Evolutionary conservation across 352 stramenopile genomes (phyloP).

Genomic region (Globisporangium radiosum): DNA sequence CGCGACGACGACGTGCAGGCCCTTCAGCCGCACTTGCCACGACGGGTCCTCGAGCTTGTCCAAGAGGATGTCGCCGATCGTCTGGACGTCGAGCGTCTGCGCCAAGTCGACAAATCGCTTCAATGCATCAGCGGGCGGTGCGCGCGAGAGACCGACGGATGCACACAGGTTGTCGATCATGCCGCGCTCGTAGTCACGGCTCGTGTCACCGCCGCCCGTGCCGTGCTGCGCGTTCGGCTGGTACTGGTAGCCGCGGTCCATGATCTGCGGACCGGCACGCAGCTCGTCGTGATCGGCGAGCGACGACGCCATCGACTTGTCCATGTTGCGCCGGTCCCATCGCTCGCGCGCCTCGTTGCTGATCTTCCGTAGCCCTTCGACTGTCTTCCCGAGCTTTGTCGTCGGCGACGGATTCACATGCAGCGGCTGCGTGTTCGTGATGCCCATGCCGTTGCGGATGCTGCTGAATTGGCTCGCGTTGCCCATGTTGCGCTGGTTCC

Average conservation of each 20-base stretch:
- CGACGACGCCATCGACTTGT: conserved; percentile 87
- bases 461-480: conserved; percentile 59
- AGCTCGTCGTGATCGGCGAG: conserved; percentile 82
- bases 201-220: conserved; percentile 65
- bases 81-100: conserved; percentile 78
- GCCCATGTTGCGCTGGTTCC: conserved; percentile 34
- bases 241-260: conserved; percentile 67
- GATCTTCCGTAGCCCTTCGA: conserved; percentile 80
- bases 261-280: conserved; percentile 46
- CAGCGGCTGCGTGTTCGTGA: conserved; percentile 44
- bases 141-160: conserved; percentile 63
- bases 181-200: conserved; percentile 78
- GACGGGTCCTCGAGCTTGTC: conserved; percentile 82
- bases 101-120: conserved; percentile 84
- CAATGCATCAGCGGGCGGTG: conserved; percentile 65
- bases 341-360: conserved; percentile 68
- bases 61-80: conserved; percentile 79
- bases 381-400: conserved; percentile 65
- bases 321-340: conserved; percentile 86
- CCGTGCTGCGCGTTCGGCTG: conserved; percentile 57
- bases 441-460: conserved; percentile 30
- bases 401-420: conserved; percentile 25
- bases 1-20: conserved; percentile 70
- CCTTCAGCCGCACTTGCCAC: conserved; percentile 80
- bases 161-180: conserved; percentile 83